phyloP scores from a whole-genome alignment of 208 protist genomes.

The Tritrichomonas musculus region DNA sequence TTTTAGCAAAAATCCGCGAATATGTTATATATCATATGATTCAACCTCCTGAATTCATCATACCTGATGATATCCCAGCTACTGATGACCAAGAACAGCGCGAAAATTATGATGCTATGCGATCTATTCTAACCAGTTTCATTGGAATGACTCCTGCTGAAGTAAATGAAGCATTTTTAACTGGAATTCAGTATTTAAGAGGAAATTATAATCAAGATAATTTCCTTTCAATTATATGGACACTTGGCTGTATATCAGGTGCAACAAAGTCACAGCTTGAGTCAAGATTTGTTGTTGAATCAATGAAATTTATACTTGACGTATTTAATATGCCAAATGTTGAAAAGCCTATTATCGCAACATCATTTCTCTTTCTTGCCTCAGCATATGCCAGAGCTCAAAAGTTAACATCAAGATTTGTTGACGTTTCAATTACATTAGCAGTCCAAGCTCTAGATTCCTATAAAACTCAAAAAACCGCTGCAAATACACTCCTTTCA shows the following conservation, averaged over 20 bases:
- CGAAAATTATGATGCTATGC: not conserved
- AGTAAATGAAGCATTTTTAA: not conserved
- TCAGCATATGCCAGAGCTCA: not conserved
- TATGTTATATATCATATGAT: not conserved
- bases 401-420: not conserved
- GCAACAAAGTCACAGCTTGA: not conserved
- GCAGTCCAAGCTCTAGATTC: not conserved
- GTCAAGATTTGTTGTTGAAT: not conserved
- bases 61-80: not conserved
- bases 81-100: not conserved
- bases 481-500: not conserved
- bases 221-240: not conserved
- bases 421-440: not conserved
- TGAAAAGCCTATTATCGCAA: not conserved
- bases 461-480: not conserved
- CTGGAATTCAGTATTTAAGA: not conserved
- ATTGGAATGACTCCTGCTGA: not conserved
- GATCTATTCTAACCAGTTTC: not conserved
- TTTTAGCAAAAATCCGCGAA: not conserved
- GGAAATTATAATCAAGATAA: not conserved
- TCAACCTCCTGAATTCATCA: not conserved
- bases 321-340: not conserved
- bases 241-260: slow-evolving; percentile 8
- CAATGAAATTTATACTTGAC: not conserved
- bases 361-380: not conserved